Evolutionary conservation across 2,329 filamentous ascomycete genomes (phyloP).

Genomic region (Penicillium expansum): DNA sequence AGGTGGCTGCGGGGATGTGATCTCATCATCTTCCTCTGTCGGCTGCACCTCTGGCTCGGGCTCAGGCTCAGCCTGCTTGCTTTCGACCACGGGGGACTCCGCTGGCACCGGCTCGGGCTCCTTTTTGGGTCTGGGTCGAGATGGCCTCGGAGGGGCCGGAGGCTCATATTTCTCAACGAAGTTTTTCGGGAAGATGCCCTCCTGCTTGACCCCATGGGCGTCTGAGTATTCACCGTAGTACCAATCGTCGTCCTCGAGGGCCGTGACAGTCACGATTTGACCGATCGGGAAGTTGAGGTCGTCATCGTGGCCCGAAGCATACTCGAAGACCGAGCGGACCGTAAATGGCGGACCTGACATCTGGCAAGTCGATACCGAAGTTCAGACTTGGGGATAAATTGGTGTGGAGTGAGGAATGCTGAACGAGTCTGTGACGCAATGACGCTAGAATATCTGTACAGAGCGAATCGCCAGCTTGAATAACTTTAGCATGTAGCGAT

Average conservation of each 20-base stretch:
- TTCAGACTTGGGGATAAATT: slow-evolving; percentile 24
- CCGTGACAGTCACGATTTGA: slow-evolving; percentile 91
- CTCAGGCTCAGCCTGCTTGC: slow-evolving; percentile 33
- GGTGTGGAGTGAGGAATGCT: slow-evolving; percentile 22
- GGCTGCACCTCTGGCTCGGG: slow-evolving; percentile 31
- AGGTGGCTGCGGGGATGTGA: slow-evolving; percentile 14
- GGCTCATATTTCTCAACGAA: slow-evolving; percentile 98
- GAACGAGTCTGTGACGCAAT: slow-evolving; percentile 15
- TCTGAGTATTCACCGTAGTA: slow-evolving; percentile 85
- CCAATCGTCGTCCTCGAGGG: slow-evolving; percentile 91
- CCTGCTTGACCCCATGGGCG: slow-evolving; percentile 67
- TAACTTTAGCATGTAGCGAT: slow-evolving; percentile 21
- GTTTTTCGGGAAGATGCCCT: slow-evolving; percentile 92
- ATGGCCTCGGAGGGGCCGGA: slow-evolving; percentile 79
- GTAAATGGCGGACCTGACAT: slow-evolving; percentile 77
- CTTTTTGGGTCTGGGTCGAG: slow-evolving; percentile 69
- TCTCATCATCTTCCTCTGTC: slow-evolving; percentile 26
- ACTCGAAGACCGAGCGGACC: slow-evolving; percentile 95
- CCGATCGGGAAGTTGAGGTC: slow-evolving; percentile 83
- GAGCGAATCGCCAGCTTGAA: slow-evolving; percentile 20
- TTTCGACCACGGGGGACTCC: slow-evolving; percentile 26
- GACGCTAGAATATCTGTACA: slow-evolving; percentile 21
- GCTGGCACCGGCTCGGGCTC: slow-evolving; percentile 46
- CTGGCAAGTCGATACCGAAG: slow-evolving; percentile 39
- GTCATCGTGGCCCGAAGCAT: slow-evolving; percentile 87